Base-by-base conservation (phyloP, 2,329 filamentous ascomycete species). In the Pyricularia grisea region DNA sequence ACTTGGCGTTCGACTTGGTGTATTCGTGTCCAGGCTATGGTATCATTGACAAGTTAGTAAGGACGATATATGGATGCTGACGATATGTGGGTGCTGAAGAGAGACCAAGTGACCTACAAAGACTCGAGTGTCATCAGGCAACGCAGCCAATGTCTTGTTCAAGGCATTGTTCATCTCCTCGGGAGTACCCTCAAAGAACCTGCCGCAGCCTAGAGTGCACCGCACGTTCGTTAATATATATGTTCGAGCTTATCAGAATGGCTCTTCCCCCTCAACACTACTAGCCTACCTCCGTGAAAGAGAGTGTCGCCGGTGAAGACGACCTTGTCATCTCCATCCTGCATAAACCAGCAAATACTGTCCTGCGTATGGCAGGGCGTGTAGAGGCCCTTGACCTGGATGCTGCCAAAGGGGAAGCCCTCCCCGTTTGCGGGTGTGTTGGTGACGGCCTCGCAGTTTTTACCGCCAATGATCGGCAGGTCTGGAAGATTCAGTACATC, bases 331-430 rank as follows among this genome's bases (percentile, higher is more conserved):
- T 87, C 82, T 25, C 88, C 89, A 75, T 99, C 94, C 79, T 97
- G 88, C 83, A 95, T 89, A 74, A 89, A 92, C 82, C 90, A 99
- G 84, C 95, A 99, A 77, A 99, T 97, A 79, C 94, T 97, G 81
- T 99, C 95, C 81, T 97, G 94, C 1, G 95, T 99, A 78, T 99
- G 95, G 79, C 95, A 99, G 1, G 95, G 95, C 14, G 95, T 99
- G 80, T 98, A 92, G n/a, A 98, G 83, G 28, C 92, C 91, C 77
- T 87, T 94, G 69, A 97, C 90, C 17, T 86, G 85, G 78, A 99
- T 95, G 73, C 86, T 85, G 69, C 95, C 95, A 71, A 99, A 88
- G 72, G 87, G 90, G 83, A 97, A 97, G 3, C 84, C 87, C 72
- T 92, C 88, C 58, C 89, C 88, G 77, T 98, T 87, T 2, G 81